These are phyloP conservation scores for Larix kaempferi DNA, from an alignment of 75 land plant species.

Conservation along the genomic window DNA sequence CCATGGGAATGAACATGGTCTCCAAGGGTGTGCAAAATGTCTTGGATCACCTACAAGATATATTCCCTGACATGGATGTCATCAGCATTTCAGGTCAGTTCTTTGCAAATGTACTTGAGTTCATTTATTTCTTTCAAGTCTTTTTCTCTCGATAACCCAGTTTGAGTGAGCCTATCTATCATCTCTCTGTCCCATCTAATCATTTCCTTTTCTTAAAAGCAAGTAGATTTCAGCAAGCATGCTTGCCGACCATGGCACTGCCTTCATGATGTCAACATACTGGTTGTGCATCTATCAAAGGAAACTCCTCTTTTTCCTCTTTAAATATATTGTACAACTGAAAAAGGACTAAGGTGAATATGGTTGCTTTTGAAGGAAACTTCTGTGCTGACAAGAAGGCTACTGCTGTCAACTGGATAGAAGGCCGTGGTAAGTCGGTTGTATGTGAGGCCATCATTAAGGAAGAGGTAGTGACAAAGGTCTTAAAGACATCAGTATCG, in stretches of 20 bases:
- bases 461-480: conserved; percentile 67
- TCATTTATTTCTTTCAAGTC: background rate
- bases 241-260: too few relatives aligned
- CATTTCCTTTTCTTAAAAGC: too few relatives aligned
- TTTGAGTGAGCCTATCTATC: too few relatives aligned
- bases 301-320: too few relatives aligned
- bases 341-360: too few relatives aligned
- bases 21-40: conserved; percentile 92
- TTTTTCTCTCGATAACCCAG: too few relatives aligned
- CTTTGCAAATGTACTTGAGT: background rate
- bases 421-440: conserved; percentile 81
- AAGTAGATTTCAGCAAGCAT: too few relatives aligned
- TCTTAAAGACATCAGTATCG: conserved; percentile 67
- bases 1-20: conserved; percentile 99
- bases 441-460: conserved; percentile 79
- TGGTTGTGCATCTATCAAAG: too few relatives aligned
- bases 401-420: conserved; percentile 79
- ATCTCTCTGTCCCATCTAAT: too few relatives aligned
- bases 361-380: conserved; percentile 42
- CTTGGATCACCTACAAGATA: conserved; percentile 60
- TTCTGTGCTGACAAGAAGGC: conserved; percentile 57
- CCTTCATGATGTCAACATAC: too few relatives aligned
- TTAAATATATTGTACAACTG: too few relatives aligned
- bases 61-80: conserved; percentile 84
- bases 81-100: conserved; percentile 76